Base-by-base conservation (phyloP, 2,329 filamentous ascomycete species). In the Trichoderma atroviride region DNA sequence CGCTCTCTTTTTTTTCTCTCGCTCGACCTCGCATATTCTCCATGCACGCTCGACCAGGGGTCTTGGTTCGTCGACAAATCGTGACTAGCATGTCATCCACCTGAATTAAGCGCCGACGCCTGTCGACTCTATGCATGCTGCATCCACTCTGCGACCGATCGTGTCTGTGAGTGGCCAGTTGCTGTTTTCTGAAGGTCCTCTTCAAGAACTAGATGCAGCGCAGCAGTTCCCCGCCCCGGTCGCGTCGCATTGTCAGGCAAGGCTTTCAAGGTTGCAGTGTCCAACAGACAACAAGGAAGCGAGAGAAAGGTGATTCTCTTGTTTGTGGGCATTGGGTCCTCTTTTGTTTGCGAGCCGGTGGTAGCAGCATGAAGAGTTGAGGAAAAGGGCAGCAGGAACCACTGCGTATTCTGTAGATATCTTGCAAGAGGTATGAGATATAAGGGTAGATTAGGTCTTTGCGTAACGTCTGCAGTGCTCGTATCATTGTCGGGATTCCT, bases 61-160 rank as follows among this genome's bases (percentile, higher is more conserved):
- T 31, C 33, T 40, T 47, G 31, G 35, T 61, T 69, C 47, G 31
- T 69, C 52, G 69, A 68, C 70, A 61, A 72, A 72, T 72, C 79
- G 75, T 80, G 76, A 80, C 76, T 81, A 80, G 81, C 78, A 80
- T 82, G 78, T 73, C 74, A 73, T 72, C 80, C 77, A 77, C 78
- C 74, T 77, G 76, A 77, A 76, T 80, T 88, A 88, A 88, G 86
- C 86, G 86, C 86, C 84, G 82, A 83, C 78, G 81, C 81, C 82
- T 85, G 83, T 83, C 81, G 77, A 75, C 76, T 78, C 79, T 78
- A 79, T 85, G 84, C 84, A 84, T 81, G 80, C 81, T 81, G 77
- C 74, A 74, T 74, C 74, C 74, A 74, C 74, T 70, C 61, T 47
- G 37, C 60, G 29, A 47, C 59, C 62, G 31, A 66, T 65, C 37